Conservation (phyloP, 495 filamentous ascomycete species). For the Acidomyces sp. region DNA sequence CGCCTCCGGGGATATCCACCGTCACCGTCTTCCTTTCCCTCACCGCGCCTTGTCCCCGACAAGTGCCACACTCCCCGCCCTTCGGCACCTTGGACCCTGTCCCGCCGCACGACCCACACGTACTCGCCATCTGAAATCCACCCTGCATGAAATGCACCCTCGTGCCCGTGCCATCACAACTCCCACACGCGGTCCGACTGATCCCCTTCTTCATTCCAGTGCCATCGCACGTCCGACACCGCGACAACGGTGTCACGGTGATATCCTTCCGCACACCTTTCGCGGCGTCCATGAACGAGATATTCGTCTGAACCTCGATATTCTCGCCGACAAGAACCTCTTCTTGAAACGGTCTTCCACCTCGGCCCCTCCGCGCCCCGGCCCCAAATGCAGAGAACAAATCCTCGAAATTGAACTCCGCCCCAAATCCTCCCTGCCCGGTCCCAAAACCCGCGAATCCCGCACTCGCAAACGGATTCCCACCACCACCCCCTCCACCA, state of each 20-base stretch:
- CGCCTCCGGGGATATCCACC: constrained; percentile 83
- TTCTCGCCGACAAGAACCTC: constrained; percentile 75
- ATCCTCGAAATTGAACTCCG: constrained; percentile 89
- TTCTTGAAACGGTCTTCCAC: constrained; percentile 52
- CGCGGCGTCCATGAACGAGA: constrained; percentile 92
- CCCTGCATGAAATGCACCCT: constrained; percentile 78
- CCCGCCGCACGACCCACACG: constrained; percentile 69
- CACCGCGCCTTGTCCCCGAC: constrained; percentile 64
- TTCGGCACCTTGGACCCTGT: constrained; percentile 56
- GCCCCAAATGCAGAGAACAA: constrained; percentile 79
- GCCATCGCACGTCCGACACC: constrained; percentile 71
- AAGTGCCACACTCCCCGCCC: constrained; percentile 66
- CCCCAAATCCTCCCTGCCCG: constrained; percentile 47
- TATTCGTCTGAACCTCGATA: constrained; percentile 82
- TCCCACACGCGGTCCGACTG: constrained; percentile 55
- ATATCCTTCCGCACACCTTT: constrained; percentile 75
- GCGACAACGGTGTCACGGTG: constrained; percentile 56
- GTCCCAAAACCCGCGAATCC: constrained; percentile 45
- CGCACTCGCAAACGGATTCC: constrained; percentile 48
- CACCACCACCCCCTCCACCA: constrained; percentile 47
- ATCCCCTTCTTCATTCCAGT: constrained; percentile 73
- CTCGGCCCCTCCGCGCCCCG: constrained; percentile 41
- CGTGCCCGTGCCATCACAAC: constrained; percentile 75
- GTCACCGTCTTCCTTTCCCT: constrained; percentile 65
- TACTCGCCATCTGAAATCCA: constrained; percentile 89